Evolutionary conservation across 345 rosid species (phyloP).

Genomic region (Litchi chinensis): DNA sequence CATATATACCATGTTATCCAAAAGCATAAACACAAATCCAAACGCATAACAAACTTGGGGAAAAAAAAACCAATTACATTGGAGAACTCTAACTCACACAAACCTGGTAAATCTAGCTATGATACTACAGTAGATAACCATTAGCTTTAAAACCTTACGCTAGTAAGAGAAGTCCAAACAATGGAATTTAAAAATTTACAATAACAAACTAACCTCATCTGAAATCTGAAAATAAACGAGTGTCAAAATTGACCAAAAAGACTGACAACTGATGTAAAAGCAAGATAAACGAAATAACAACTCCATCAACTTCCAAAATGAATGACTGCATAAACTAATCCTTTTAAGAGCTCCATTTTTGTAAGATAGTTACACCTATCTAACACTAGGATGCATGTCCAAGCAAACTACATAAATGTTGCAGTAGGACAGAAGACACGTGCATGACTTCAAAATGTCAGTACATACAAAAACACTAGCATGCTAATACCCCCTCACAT

Average conservation of each 20-base stretch:
- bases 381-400: neutral
- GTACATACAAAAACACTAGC: neutral
- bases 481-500: neutral
- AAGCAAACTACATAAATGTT: neutral
- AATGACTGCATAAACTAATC: neutral
- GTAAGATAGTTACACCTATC: conserved; percentile 2
- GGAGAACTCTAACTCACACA: neutral
- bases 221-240: neutral
- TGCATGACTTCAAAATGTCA: neutral
- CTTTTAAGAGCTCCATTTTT: neutral
- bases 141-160: neutral
- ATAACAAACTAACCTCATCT: neutral
- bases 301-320: neutral
- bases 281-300: neutral
- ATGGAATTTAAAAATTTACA: neutral
- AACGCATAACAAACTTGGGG: neutral
- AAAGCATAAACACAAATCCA: neutral
- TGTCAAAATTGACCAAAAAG: neutral
- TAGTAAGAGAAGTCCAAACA: neutral
- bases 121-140: neutral
- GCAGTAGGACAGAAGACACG: neutral
- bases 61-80: neutral
- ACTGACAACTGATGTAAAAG: neutral
- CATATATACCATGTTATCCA: neutral
- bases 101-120: neutral